Evolutionary conservation across 192 early-diverging fungal species (phyloP), one percentile per base, ranked within the genome.

Genomic region (Piromyces finnis): DNA sequence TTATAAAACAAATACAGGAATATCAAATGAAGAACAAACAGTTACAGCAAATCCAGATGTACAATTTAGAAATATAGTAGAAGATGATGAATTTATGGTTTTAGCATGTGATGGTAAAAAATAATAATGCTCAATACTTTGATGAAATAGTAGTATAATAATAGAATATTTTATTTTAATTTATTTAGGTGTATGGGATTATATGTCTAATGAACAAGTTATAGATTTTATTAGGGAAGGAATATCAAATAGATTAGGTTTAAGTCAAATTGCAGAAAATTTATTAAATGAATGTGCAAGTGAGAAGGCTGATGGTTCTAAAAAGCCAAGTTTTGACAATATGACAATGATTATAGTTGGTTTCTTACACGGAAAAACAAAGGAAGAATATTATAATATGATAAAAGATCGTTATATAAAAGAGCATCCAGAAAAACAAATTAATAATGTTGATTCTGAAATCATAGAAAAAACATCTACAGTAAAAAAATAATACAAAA

Each of bases 281-380:
- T 88, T 98, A 68, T 68, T 68, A 68, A 68, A 68, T 68, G 51
- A 68, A 68, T 68, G 51, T 27, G 51, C 51, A n/a, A 68, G 51
- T 68, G 51, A 68, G n/a, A 68, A 68, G 22, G 51, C 26, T 26
- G 51, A 68, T 9, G 51, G 3, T 27, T 7, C 17, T 5, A 78
- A 97, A 97, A 95, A 94, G 96, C 81, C 86, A 89, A 97, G 98
- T n/a, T 99, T 96, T 86, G 98, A 99, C 86, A 99, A 99, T 86
- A 99, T 99, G 98, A 98, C 98, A 1, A 92, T 98, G n/a, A 86
- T 98, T 30, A 94, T 99, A 36, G 91, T 96, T 13, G 98, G 88
- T 11, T 84, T 98, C 51, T 88, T 98, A 81, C 88, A 94, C 78
- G 95, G 94, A 37, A 90, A 87, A 82, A 89, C 88, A 41, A 87